Evolutionary conservation across 257 asterid genomes (phyloP).

Genomic region (Ophiorrhiza pumila): DNA sequence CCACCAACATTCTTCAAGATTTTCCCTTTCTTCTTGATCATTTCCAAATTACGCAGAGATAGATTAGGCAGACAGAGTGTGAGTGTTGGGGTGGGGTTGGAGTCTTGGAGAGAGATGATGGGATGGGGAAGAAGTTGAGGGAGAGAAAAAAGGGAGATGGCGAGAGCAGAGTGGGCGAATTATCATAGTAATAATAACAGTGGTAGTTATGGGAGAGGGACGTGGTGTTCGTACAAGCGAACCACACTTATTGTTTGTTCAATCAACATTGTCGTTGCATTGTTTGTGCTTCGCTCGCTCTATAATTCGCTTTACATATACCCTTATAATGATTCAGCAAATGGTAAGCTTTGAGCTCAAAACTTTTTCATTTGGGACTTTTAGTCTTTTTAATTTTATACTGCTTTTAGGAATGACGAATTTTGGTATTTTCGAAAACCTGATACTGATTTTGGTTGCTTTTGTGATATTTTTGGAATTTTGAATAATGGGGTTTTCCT

Average conservation of each 20-base stretch:
- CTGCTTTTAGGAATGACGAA: conserved; percentile 10
- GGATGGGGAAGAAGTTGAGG: conserved; percentile 39
- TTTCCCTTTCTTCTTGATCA: background rate
- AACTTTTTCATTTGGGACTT: background rate
- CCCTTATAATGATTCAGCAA: conserved; percentile 43
- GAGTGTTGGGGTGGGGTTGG: background rate
- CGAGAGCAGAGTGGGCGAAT: conserved; percentile 66
- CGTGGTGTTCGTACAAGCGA: conserved; percentile 73
- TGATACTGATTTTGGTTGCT: conserved; percentile 15
- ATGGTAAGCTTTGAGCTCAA: conserved; percentile 33
- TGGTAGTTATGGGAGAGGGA: conserved; percentile 39
- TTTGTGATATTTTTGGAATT: conserved; percentile 10
- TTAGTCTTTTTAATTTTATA: background rate
- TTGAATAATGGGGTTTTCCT: conserved; percentile 1
- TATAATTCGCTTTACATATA: conserved; percentile 66
- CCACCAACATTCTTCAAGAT: conserved; percentile 16
- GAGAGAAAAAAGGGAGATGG: conserved; percentile 44
- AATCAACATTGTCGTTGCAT: conserved; percentile 69
- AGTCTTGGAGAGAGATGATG: conserved; percentile 31
- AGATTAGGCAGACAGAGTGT: background rate
- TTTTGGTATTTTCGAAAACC: background rate
- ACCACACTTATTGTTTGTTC: conserved; percentile 63
- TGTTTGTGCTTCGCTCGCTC: conserved; percentile 71
- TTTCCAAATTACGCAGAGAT: background rate
- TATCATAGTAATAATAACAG: conserved; percentile 17